Conservation (phyloP, 768 basidiomycete genomes). For the Tremella mesenterica region DNA sequence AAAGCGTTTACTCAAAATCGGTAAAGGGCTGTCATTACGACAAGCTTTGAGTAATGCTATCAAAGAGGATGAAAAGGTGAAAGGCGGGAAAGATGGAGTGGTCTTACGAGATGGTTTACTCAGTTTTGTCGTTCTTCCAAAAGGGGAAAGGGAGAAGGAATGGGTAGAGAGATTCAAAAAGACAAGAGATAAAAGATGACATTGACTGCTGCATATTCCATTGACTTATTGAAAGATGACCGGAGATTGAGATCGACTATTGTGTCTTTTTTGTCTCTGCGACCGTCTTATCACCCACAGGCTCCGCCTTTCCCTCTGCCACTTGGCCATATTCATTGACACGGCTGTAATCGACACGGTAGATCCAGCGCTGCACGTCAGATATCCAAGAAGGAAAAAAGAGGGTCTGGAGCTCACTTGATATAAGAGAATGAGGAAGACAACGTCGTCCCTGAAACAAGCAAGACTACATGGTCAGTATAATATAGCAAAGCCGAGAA, state of each 20-base stretch:
- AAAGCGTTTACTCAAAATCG: slow-evolving; percentile 76
- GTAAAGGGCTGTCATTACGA: slow-evolving; percentile 72
- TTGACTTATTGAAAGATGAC: neutral
- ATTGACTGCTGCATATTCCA: neutral
- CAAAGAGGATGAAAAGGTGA: slow-evolving; percentile 47
- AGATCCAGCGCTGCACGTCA: slow-evolving; percentile 77
- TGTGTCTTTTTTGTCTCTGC: slow-evolving; percentile 13
- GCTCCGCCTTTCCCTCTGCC: slow-evolving; percentile 37
- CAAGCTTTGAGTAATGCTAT: slow-evolving; percentile 45
- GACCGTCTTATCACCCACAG: slow-evolving; percentile 27
- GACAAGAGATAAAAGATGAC: slow-evolving; percentile 26
- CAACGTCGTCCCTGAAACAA: slow-evolving; percentile 52
- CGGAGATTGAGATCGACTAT: slow-evolving; percentile 19
- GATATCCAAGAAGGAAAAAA: neutral
- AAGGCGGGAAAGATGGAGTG: slow-evolving; percentile 66
- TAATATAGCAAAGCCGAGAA: no score
- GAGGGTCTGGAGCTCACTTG: slow-evolving; percentile 55
- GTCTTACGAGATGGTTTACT: slow-evolving; percentile 54
- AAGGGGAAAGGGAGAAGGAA: slow-evolving; percentile 51
- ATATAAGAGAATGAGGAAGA: slow-evolving; percentile 85
- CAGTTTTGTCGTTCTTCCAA: slow-evolving; percentile 44
- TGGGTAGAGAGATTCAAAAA: slow-evolving; percentile 84
- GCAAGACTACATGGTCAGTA: slow-evolving; percentile 53
- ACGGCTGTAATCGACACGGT: slow-evolving; percentile 86
- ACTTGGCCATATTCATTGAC: slow-evolving; percentile 96